Conservation (phyloP, 495 filamentous ascomycete genomes). For the Penicillium mononematosum region DNA sequence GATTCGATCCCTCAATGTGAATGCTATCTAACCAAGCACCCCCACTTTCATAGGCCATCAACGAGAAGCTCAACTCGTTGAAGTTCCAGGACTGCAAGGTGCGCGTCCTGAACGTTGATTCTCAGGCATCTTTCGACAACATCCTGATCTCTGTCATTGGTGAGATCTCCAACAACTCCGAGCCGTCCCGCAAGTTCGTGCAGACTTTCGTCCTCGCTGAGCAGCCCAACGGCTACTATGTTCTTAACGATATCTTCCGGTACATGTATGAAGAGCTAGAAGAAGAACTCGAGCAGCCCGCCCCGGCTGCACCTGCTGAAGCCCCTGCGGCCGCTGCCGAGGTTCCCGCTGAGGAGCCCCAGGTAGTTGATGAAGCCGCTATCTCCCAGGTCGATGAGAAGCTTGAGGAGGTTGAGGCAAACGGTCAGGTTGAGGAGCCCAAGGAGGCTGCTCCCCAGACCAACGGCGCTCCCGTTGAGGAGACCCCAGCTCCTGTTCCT, state of each 20-base stretch:
- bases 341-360: slow-evolving; percentile 34
- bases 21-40: slow-evolving; percentile 2
- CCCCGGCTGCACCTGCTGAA: slow-evolving; percentile 45
- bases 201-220: slow-evolving; percentile 98
- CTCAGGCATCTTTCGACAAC: slow-evolving; percentile 84
- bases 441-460: slow-evolving; percentile 38
- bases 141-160: slow-evolving; percentile 98
- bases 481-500: slow-evolving; percentile 30
- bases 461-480: slow-evolving; percentile 41
- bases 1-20: background rate
- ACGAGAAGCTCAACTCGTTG: slow-evolving; percentile 86
- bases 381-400: slow-evolving; percentile 59
- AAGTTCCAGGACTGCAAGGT: slow-evolving; percentile 98
- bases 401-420: slow-evolving; percentile 48
- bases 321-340: slow-evolving; percentile 25
- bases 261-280: slow-evolving; percentile 74
- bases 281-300: slow-evolving; percentile 67
- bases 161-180: slow-evolving; percentile 90
- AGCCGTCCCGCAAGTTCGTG: slow-evolving; percentile 87
- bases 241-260: slow-evolving; percentile 95
- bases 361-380: slow-evolving; percentile 34
- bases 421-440: slow-evolving; percentile 30
- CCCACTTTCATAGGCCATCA: slow-evolving; percentile 65
- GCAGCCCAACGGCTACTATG: slow-evolving; percentile 96
- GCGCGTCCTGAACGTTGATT: slow-evolving; percentile 95